A percentile compares a stretch with the other conserved stretches of the same genome.
Conservation (phyloP, 192 early-diverging fungal species). For the Gonapodya prolifera region DNA sequence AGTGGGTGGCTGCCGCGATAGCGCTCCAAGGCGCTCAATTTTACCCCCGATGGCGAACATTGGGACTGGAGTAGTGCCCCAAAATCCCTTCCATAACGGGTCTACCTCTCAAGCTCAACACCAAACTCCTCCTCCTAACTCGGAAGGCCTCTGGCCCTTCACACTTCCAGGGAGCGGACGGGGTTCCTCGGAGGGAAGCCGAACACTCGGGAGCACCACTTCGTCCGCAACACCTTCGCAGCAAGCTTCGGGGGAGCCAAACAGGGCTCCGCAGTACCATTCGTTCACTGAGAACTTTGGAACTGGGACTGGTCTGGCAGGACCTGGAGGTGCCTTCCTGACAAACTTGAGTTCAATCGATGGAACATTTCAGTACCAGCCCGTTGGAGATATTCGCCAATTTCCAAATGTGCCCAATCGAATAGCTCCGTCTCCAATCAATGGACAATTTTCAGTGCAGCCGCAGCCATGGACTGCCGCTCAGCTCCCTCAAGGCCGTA, state of each 20-base stretch:
- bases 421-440: not conserved
- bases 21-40: no score
- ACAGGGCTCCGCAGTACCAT: no score
- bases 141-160: not conserved
- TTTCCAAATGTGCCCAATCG: not conserved
- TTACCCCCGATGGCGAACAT: no score
- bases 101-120: no score
- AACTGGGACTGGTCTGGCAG: not conserved
- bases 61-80: no score
- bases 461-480: not conserved
- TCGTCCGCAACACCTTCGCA: not conserved
- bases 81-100: no score
- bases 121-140: not conserved
- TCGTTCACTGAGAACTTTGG: not conserved
- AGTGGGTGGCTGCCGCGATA: no score
- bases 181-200: not conserved
- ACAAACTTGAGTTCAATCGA: not conserved
- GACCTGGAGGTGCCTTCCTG: not conserved
- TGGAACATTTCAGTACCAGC: not conserved
- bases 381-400: not conserved
- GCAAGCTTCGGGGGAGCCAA: not conserved
- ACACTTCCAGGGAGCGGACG: not conserved
- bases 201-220: not conserved
- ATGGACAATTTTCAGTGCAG: not conserved
- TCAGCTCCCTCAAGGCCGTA: not conserved